Conservation (phyloP, 2,329 filamentous ascomycete species). For the Incumbomyces lentus region DNA sequence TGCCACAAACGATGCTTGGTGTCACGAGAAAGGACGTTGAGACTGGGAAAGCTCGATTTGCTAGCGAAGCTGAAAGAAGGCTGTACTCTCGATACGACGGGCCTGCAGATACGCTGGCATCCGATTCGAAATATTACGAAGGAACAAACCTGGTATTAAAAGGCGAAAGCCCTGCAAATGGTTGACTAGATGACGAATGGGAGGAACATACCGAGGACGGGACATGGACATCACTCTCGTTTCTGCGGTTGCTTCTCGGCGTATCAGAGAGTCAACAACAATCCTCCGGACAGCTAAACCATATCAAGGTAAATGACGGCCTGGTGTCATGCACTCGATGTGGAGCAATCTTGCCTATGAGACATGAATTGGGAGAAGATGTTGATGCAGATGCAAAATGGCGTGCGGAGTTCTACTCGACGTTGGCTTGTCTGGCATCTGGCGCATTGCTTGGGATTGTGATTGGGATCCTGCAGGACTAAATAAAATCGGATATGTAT, state of each 20-base stretch:
- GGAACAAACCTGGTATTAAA: slow-evolving; percentile 38
- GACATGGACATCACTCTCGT: not conserved
- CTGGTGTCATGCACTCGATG: not conserved
- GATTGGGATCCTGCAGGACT: not conserved
- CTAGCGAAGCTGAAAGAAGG: slow-evolving; percentile 31
- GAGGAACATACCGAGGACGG: not conserved
- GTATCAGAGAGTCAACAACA: not conserved
- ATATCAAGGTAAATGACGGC: not conserved
- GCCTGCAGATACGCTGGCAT: slow-evolving; percentile 43
- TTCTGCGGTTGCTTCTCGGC: not conserved
- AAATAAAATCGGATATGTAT: not conserved
- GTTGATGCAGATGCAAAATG: not conserved
- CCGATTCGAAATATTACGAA: slow-evolving; percentile 36
- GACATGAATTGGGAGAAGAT: not conserved
- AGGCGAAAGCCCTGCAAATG: slow-evolving; percentile 38
- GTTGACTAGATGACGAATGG: slow-evolving; percentile 23
- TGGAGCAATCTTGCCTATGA: not conserved
- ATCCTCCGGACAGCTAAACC: not conserved
- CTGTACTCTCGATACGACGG: slow-evolving; percentile 36
- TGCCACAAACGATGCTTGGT: slow-evolving; percentile 45
- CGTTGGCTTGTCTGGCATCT: not conserved
- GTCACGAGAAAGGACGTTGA: slow-evolving; percentile 51
- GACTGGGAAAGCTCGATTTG: slow-evolving; percentile 40
- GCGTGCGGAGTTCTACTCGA: not conserved
- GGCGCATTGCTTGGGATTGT: not conserved